Conservation (phyloP, 768 basidiomycete species). For the Tricholoma flavovirens region DNA sequence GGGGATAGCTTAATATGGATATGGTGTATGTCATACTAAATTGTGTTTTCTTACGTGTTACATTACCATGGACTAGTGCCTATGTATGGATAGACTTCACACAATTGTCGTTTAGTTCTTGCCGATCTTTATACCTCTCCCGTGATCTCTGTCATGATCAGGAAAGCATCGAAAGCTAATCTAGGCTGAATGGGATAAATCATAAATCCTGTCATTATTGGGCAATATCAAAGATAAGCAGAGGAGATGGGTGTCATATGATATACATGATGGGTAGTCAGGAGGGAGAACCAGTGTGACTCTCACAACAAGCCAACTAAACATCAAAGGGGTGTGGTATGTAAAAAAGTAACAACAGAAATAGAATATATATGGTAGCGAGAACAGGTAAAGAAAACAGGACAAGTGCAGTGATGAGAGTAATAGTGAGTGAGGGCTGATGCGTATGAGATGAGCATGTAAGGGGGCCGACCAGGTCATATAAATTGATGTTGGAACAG, state of each 20-base stretch:
- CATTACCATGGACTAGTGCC: neutral
- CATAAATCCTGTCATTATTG: constrained; percentile 4
- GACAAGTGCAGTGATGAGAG: constrained; percentile 11
- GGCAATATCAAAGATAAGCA: neutral
- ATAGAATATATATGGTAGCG: constrained; percentile 12
- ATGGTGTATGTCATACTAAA: constrained; percentile 6
- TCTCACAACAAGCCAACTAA: constrained; percentile 15
- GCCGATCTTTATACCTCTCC: neutral
- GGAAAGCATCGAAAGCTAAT: too few relatives aligned
- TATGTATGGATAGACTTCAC: neutral
- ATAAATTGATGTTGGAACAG: constrained; percentile 12
- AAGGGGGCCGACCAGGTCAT: constrained; percentile 8
- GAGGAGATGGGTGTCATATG: constrained; percentile 18
- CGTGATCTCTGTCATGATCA: too few relatives aligned
- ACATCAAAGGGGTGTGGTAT: constrained; percentile 15
- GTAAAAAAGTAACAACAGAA: constrained; percentile 13
- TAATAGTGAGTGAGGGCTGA: constrained; percentile 12
- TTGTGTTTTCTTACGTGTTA: constrained; percentile 8
- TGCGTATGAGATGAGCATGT: constrained; percentile 12
- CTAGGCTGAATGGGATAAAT: neutral
- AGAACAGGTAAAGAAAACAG: constrained; percentile 12
- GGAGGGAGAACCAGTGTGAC: constrained; percentile 3
- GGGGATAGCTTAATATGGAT: constrained; percentile 39
- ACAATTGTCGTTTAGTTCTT: constrained; percentile 2
- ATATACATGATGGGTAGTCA: constrained; percentile 23